phyloP scores from a whole-genome alignment of 2,329 filamentous ascomycete species.

The Lasiodiplodia theobromae region DNA sequence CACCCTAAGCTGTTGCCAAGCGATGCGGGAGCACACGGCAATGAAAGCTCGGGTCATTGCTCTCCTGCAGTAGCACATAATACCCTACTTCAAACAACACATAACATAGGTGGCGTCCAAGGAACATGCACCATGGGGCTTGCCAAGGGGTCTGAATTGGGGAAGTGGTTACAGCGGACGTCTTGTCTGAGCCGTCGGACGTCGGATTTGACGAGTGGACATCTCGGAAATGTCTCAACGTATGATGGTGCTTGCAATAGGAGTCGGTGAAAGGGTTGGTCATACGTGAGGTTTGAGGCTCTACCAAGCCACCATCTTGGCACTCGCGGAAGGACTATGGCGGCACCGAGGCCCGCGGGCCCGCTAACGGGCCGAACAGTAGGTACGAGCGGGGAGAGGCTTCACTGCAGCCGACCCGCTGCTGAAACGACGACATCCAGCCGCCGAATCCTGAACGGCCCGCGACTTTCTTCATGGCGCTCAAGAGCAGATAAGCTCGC shows the following conservation, averaged over 20 bases:
- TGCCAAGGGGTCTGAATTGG: background rate
- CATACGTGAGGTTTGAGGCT: background rate
- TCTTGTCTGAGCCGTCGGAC: background rate
- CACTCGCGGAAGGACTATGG: slow-evolving; percentile 3
- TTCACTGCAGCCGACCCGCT: background rate
- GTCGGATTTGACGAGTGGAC: background rate
- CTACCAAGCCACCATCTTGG: slow-evolving; percentile 1
- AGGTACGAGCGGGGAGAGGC: background rate
- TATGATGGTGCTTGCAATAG: background rate
- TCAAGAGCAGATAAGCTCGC: slow-evolving; percentile 17
- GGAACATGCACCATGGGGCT: background rate
- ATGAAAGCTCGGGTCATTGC: background rate
- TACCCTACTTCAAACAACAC: background rate
- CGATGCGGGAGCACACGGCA: background rate
- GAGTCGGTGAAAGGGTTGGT: too few species aligned
- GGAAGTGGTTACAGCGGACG: background rate
- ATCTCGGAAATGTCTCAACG: background rate
- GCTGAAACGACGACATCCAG: background rate
- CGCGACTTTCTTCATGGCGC: background rate
- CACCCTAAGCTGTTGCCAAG: slow-evolving; percentile 8
- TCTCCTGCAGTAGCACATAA: background rate
- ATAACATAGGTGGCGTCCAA: background rate
- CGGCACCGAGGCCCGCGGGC: slow-evolving; percentile 12
- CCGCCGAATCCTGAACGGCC: background rate
- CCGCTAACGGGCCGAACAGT: slow-evolving; percentile 1